Evolutionary conservation across 768 basidiomycete species (phyloP).

Genomic region (Suillus occidentalis): DNA sequence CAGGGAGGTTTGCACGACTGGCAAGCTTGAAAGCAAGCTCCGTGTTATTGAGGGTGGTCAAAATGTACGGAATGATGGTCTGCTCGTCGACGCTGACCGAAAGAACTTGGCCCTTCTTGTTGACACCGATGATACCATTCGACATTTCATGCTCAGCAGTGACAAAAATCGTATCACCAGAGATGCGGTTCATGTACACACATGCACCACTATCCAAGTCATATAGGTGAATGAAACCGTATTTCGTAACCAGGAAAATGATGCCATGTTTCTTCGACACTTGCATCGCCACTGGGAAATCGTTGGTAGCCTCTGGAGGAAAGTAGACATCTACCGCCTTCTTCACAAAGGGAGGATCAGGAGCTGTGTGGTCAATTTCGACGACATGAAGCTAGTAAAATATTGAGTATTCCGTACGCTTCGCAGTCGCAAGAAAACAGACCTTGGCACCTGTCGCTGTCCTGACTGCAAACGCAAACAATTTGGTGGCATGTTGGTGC

Average conservation of each 20-base stretch:
- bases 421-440: constrained; percentile 20
- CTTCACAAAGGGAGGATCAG: constrained; percentile 92
- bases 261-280: constrained; percentile 97
- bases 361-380: constrained; percentile 93
- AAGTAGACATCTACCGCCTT: constrained; percentile 99
- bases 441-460: constrained; percentile 99
- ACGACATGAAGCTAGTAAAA: constrained; percentile 86
- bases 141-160: constrained; percentile 94
- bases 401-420: constrained; percentile 7
- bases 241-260: constrained; percentile 96
- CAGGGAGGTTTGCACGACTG: constrained; percentile 92
- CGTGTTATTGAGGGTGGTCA: constrained; percentile 92
- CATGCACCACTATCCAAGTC: constrained; percentile 97
- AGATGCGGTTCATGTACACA: constrained; percentile 99
- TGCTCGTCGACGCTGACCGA: constrained; percentile 97
- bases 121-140: constrained; percentile 97
- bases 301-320: constrained; percentile 96
- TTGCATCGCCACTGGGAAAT: constrained; percentile 99
- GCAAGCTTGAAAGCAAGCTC: constrained; percentile 98
- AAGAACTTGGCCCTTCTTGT: constrained; percentile 98
- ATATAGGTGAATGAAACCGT: constrained; percentile 98
- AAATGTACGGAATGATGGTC: constrained; percentile 92
- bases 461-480: constrained; percentile 94
- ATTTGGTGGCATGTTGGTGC: constrained; percentile 78
- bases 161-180: constrained; percentile 98